Base-by-base conservation (phyloP, 1,284 basidiomycete species). In the Stereum hirsutum region DNA sequence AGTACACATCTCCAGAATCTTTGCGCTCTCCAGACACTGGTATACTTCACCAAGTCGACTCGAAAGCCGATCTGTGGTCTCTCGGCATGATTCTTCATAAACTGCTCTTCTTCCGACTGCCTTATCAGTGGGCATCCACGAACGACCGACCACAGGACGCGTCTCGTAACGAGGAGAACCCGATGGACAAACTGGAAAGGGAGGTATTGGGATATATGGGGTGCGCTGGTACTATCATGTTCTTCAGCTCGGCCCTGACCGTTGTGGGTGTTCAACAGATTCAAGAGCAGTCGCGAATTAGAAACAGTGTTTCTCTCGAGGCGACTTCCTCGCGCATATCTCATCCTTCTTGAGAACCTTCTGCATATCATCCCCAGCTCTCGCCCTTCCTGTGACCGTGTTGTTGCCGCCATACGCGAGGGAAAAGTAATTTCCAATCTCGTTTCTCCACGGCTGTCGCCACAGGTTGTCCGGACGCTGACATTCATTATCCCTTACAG, bases 1-100 rank as follows among this genome's bases (percentile, higher is more conserved):
- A 89, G 61, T 89, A 89, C 51, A 75, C 80, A 3, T 82, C 91
- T 0, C 93, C 93, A 0, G 93, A 96, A 57, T 88, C 89, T 0
- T 68, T 96, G 0, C 83, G 81, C 4, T 75, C 75, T 0, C 81
- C 78, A 4, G 57, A 65, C 14, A 81, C 78, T 0, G 88, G 89
- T 0, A 58, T 72, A 19, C 73, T 89, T 17, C 67, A 66, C 6
- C 81, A 89, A 43, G 72, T 92, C 1, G 85, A 90, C 52, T 90
- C 89, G 0, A 93, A 93, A 53, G 80, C 83, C n/a, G 85, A 89
- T 54, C 87, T 89, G 80, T 89, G 86, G 85, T 84, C 82, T 5
- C 68, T 89, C 12, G 92, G 92, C 15, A 91, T 97, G 85, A 85
- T 97, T 34, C 69, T 97, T 10, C 81, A 96, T 66, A 91, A 91